Evolutionary conservation across 139 green algal genomes (phyloP).

Genomic region (Coccomyxa sp.): DNA sequence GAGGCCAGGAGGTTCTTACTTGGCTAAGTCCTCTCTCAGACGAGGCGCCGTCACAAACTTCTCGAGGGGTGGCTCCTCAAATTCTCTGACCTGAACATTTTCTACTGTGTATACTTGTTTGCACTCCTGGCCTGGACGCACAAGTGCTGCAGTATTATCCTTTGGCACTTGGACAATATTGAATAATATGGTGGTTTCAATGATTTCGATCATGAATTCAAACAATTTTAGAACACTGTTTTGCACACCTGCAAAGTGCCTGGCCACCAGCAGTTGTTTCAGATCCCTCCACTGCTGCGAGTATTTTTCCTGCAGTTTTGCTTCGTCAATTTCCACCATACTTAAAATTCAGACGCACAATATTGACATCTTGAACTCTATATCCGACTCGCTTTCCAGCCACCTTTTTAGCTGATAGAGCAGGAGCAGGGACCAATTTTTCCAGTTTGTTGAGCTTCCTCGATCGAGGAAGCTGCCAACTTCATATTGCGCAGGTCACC

Average conservation of each 20-base stretch:
- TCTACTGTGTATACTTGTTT: not conserved
- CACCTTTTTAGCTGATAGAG: too few relatives aligned
- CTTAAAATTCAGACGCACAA: not conserved
- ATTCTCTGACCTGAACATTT: not conserved
- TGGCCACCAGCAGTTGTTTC: not conserved
- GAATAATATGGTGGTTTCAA: not conserved
- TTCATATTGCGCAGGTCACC: too few relatives aligned
- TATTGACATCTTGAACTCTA: too few relatives aligned
- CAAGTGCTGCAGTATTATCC: not conserved
- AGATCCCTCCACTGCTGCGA: not conserved
- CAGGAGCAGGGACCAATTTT: too few relatives aligned
- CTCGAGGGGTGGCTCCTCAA: conserved; percentile 4
- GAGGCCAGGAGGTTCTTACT: not conserved
- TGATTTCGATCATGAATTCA: not conserved
- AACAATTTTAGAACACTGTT: not conserved
- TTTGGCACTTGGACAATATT: not conserved
- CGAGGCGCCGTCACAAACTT: conserved; percentile 4
- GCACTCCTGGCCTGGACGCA: not conserved
- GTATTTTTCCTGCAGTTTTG: not conserved
- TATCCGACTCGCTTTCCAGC: too few relatives aligned
- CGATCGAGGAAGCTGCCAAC: too few relatives aligned
- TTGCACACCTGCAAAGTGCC: not conserved
- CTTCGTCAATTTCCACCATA: not conserved
- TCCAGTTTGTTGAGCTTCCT: too few relatives aligned
- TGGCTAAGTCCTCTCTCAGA: conserved; percentile 11